A percentile compares a stretch with the other conserved stretches of the same genome.
phyloP scores from a whole-genome alignment of 176 grass and related monocot genomes.

The Chloris gayana region DNA sequence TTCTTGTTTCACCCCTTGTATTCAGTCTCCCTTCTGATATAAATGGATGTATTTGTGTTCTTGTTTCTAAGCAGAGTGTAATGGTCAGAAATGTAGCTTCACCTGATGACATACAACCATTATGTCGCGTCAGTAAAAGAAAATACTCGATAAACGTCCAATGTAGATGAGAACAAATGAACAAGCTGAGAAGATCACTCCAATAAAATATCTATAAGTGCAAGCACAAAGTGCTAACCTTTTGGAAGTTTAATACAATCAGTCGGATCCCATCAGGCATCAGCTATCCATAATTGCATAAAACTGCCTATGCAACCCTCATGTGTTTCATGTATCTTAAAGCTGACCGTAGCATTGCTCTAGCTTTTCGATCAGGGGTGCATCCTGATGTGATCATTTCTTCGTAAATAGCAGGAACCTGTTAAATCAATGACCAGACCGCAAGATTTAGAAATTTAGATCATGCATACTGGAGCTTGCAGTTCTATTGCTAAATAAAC shows the following conservation, averaged over 20 bases:
- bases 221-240: conserved; percentile 35
- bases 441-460: conserved; percentile 24
- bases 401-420: conserved; percentile 95
- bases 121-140: not conserved
- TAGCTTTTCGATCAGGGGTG: conserved; percentile 91
- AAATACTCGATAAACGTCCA: not conserved
- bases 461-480: not conserved
- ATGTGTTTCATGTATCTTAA: conserved; percentile 83
- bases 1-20: not conserved
- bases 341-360: conserved; percentile 92
- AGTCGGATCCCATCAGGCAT: conserved; percentile 9
- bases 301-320: conserved; percentile 47
- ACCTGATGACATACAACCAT: conserved; percentile 19
- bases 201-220: not conserved
- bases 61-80: conserved; percentile 5
- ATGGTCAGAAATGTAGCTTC: conserved; percentile 9
- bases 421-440: conserved; percentile 22
- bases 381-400: conserved; percentile 97
- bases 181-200: not conserved
- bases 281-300: conserved; percentile 16
- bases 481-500: conserved; percentile 2
- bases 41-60: not conserved
- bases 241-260: conserved; percentile 23
- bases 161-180: not conserved
- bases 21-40: too few species aligned